These are phyloP conservation scores for Protomyces macrosporus DNA, from an alignment of 1,139 yeast genomes.

Conservation along the genomic window DNA sequence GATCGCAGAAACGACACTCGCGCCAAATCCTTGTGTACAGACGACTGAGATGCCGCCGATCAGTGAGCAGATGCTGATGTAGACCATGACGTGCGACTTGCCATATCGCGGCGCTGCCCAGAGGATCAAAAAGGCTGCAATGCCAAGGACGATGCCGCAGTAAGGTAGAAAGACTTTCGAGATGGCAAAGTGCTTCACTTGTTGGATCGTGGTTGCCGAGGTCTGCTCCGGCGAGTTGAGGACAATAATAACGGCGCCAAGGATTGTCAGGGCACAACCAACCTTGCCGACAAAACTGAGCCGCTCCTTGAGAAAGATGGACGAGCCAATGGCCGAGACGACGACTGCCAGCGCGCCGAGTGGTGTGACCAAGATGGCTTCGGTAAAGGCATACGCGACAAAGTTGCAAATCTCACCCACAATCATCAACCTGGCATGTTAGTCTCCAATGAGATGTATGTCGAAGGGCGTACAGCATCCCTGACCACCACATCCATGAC, in stretches of 20 bases:
- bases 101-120: constrained; percentile 30
- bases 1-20: constrained; percentile 30
- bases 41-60: constrained; percentile 31
- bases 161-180: constrained; percentile 27
- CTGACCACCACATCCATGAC: constrained; percentile 31
- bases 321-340: constrained; percentile 28
- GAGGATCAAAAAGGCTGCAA: constrained; percentile 23
- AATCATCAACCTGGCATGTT: constrained; percentile 11
- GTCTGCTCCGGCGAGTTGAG: constrained; percentile 30
- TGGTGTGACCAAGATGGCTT: constrained; percentile 30
- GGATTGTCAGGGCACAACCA: constrained; percentile 29
- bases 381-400: constrained; percentile 31
- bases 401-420: constrained; percentile 30
- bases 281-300: constrained; percentile 30
- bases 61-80: constrained; percentile 29
- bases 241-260: constrained; percentile 28
- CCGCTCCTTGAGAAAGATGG: constrained; percentile 30
- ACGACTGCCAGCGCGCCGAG: constrained; percentile 32
- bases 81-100: constrained; percentile 25
- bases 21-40: constrained; percentile 31
- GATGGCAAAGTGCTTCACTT: constrained; percentile 23
- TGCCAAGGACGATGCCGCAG: constrained; percentile 11
- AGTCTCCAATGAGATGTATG: not conserved
- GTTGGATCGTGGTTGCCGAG: constrained; percentile 26
- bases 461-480: constrained; percentile 22